Base-by-base conservation (phyloP, 2,329 filamentous ascomycete genomes). In the Ophiostoma piceae region DNA sequence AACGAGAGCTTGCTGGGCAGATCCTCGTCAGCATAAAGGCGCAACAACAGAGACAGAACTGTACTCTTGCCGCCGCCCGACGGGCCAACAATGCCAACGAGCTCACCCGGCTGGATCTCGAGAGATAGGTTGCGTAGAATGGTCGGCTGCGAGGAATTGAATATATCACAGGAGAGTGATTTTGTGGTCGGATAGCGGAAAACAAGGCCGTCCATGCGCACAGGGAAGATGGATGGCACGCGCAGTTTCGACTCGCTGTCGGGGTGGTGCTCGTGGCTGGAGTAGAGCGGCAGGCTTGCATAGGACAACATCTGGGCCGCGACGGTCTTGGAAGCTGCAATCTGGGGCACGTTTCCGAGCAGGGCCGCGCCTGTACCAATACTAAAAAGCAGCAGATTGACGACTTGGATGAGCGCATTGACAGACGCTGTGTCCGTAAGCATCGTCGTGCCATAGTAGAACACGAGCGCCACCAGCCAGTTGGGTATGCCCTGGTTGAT, bases 21-120 rank as follows among this genome's bases (percentile, higher is more conserved):
- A 7, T 64, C 39, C 9, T 71, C 69, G 64, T 68, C 69, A 1
- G 78, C 73, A 74, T 95, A 92, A 0, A 97, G 82, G 0, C 90
- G 87, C 3, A 96, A 80, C 0, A 98, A 82, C 0, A 98, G 80
- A 0, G 90, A 86, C 0, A 90, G 84, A 47, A 97, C 83, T 0
- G 94, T 97, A 16, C 90, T 94, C 79, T 99, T 98, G 0, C 95
- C 94, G n/a, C 90, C 92, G 0, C 95, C 94, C 0, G 93, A 97
- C 0, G 86, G 81, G 0, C 94, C 94, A 1, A 96, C 92, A 26
- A 98, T 87, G 2, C 92, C 92, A 0, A 89, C 89, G 73, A 87
- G 91, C 3, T 85, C 87, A 29, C 89, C 88, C 0, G 84, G 78
- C 0, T 82, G 76, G 68, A 97, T 85, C 0, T 79, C 80, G 8